Evolutionary conservation across 495 filamentous ascomycete genomes (phyloP).

Genomic region (Annulohypoxylon moriforme): DNA sequence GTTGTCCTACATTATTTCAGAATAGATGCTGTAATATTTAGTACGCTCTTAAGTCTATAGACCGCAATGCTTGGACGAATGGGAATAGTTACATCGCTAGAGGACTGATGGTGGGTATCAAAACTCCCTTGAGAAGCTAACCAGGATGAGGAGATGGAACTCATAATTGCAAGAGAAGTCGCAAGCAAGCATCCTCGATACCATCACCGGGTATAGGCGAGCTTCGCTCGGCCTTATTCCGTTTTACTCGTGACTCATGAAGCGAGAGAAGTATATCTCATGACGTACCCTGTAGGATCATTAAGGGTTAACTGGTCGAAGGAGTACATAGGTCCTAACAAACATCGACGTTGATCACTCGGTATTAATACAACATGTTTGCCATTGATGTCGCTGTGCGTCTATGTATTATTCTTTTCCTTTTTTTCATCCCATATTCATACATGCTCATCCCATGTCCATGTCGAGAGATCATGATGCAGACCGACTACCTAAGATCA

Average conservation of each 20-base stretch:
- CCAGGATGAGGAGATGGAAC: background rate
- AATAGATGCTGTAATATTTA: background rate
- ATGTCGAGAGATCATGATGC: background rate
- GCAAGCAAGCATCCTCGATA: constrained; percentile 23
- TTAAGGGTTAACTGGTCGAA: background rate
- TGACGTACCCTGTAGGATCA: constrained; percentile 17
- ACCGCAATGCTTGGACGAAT: background rate
- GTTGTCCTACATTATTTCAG: constrained; percentile 17
- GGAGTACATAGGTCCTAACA: background rate
- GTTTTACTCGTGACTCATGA: background rate
- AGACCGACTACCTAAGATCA: background rate
- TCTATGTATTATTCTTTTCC: background rate
- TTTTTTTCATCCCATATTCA: constrained; percentile 5
- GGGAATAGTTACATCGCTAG: constrained; percentile 1
- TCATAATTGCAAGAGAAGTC: background rate
- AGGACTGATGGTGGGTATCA: background rate
- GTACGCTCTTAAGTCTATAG: background rate
- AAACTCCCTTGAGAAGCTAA: background rate
- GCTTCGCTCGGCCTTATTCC: background rate
- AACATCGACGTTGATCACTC: background rate
- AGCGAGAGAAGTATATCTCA: constrained; percentile 7
- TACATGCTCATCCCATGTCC: constrained; percentile 5
- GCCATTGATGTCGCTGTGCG: background rate
- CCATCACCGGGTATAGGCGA: constrained; percentile 15
- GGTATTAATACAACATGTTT: background rate